These are phyloP conservation scores for Xylariaceae sp. DNA, from an alignment of 2,329 filamentous ascomycete species.

Conservation along the genomic window DNA sequence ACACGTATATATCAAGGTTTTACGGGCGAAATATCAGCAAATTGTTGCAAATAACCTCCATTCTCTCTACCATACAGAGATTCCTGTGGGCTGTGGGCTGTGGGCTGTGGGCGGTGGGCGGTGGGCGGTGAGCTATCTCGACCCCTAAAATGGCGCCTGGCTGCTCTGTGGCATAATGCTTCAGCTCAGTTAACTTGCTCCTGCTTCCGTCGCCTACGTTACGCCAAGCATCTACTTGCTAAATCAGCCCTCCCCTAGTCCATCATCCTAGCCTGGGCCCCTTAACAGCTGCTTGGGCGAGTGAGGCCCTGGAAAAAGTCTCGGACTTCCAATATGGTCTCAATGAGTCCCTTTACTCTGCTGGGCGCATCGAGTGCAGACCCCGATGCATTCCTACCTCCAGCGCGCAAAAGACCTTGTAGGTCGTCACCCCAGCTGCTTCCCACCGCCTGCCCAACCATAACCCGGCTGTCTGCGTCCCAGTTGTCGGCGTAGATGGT, in stretches of 20 bases:
- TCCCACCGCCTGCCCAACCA: conserved; percentile 16
- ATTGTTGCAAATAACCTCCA: not conserved
- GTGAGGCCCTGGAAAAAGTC: conserved; percentile 16
- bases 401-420: conserved; percentile 21
- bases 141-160: not conserved
- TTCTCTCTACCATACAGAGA: not conserved
- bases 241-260: not conserved
- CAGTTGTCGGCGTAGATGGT: conserved; percentile 31
- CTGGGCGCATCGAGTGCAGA: conserved; percentile 32
- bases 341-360: conserved; percentile 22
- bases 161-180: not conserved
- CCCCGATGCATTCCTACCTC: conserved; percentile 20
- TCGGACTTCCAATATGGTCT: conserved; percentile 20
- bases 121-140: not conserved
- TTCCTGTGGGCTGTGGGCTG: not conserved
- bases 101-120: too few relatives aligned
- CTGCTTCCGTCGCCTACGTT: not conserved
- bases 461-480: conserved; percentile 21
- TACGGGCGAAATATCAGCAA: not conserved
- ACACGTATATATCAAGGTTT: not conserved
- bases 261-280: not conserved
- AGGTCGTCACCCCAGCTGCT: conserved; percentile 28
- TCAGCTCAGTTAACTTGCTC: not conserved
- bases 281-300: not conserved
- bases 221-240: not conserved